Base-by-base conservation (phyloP, 2,329 filamentous ascomycete genomes). In the Pestalotiopsis sp. region DNA sequence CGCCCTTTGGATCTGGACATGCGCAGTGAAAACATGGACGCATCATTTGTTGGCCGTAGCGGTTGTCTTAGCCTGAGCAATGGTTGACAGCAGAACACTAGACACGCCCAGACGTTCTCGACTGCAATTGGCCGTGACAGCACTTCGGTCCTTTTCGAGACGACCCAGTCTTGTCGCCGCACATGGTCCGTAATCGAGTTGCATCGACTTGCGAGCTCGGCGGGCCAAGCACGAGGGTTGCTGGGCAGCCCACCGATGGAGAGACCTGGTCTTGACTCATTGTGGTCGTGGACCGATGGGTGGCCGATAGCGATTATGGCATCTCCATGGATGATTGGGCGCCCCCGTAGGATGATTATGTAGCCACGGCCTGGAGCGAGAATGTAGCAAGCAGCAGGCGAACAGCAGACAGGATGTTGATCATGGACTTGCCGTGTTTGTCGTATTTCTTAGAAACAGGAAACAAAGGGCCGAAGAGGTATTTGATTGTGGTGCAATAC, bases 201-300 rank as follows among this genome's bases (percentile, higher is more conserved):
- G 58, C 52, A 60, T 66, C 38, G 27, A 20, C 31, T 45, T 66
- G 64, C 64, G 64, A 66, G 55, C 64, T 66, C 64, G 64, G 64
- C 64, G 52, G n/a, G 12, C 64, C 55, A 60, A 60, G 31, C 17
- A n/a, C 55, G 31, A 55, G n/a, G 31, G 64, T 25, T 38, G 23
- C 55, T 59, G 39, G n/a, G 38, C 27, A 52, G 45, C 45, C 27
- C 14, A 6, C 23, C 17, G 23, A 63, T 13, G 12, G 13, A 17
- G 25, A 49, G 63, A 31, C 27, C 49, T 55, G 20, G 17, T 20
- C n/a, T 38, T 36, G 41, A 57, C 63, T 58, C 45, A 58, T 38
- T 23, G 7, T 14, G 20, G n/a, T 20, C 14, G 38, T 63, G 14
- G 60, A 17, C 45, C 45, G 45, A 60, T 60, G 23, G 57, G 25